A percentile compares a stretch with the other conserved stretches of the same genome.
Conservation (phyloP, 345 rosid species). For the Salix suchowensis region DNA sequence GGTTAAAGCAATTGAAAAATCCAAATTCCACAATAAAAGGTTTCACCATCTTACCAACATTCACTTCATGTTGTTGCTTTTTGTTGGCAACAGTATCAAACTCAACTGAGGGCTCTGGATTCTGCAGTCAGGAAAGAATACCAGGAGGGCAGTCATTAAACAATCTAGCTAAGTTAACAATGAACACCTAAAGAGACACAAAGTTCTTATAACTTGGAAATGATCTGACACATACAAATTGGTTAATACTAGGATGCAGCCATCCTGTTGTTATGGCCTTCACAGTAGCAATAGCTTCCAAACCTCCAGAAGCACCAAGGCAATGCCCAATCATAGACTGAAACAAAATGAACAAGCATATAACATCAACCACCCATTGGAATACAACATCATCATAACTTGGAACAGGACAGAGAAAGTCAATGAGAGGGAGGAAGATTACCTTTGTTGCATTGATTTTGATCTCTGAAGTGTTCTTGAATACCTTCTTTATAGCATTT, state of each 20-base stretch:
- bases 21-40: background rate
- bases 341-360: slow-evolving; percentile 10
- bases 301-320: slow-evolving; percentile 97
- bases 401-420: background rate
- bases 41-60: slow-evolving; percentile 69
- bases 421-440: slow-evolving; percentile 15
- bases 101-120: slow-evolving; percentile 82
- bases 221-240: slow-evolving; percentile 57
- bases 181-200: background rate
- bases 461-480: slow-evolving; percentile 71
- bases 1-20: background rate
- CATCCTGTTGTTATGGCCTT: slow-evolving; percentile 95
- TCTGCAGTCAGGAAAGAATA: slow-evolving; percentile 39
- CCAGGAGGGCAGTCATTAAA: background rate
- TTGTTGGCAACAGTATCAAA: slow-evolving; percentile 80
- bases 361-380: background rate
- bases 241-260: slow-evolving; percentile 92
- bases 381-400: slow-evolving; percentile 4
- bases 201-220: background rate
- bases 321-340: slow-evolving; percentile 99
- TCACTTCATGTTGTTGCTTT: slow-evolving; percentile 90
- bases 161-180: background rate
- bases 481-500: slow-evolving; percentile 91
- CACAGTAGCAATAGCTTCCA: slow-evolving; percentile 88
- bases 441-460: slow-evolving; percentile 99